Conservation (phyloP, 228 moss, liverwort and hornwort species). For the Sphagnum magellanicum region DNA sequence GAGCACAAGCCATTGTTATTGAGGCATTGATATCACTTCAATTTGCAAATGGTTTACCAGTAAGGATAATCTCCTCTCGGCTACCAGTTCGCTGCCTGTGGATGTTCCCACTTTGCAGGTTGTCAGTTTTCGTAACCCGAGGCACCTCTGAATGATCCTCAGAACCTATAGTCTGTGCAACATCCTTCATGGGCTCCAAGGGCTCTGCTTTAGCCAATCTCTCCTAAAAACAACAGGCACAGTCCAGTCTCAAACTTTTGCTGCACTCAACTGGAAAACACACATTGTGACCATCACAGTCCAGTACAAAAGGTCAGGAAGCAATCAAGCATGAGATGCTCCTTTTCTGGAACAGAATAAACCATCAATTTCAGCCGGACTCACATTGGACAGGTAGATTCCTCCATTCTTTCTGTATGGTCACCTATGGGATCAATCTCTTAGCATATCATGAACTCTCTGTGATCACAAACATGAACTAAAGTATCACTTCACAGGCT, state of each 20-base stretch:
- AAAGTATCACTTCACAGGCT: not conserved
- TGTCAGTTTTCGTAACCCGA: not conserved
- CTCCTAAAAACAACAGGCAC: not conserved
- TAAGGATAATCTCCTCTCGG: constrained; percentile 2
- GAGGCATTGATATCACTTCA: not conserved
- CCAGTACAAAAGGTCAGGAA: no score
- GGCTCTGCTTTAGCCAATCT: not conserved
- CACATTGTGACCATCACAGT: not conserved
- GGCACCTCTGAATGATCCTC: not conserved
- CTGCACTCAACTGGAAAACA: not conserved
- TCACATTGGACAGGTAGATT: no score
- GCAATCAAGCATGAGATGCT: no score
- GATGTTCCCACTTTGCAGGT: not conserved
- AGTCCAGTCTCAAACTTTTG: not conserved
- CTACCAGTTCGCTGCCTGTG: not conserved
- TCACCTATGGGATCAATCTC: no score
- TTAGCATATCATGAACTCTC: not conserved
- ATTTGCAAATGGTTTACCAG: not conserved
- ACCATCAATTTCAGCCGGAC: no score
- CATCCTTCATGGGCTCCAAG: not conserved
- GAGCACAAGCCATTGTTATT: not conserved
- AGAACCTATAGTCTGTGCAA: not conserved
- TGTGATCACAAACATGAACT: not conserved
- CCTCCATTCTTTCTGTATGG: no score
- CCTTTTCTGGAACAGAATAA: no score